Percentiles rank a stretch among this genome's conserved stretches.
Evolutionary conservation across 345 rosid species (phyloP).

Genomic region (Euphorbia pulcherrima): DNA sequence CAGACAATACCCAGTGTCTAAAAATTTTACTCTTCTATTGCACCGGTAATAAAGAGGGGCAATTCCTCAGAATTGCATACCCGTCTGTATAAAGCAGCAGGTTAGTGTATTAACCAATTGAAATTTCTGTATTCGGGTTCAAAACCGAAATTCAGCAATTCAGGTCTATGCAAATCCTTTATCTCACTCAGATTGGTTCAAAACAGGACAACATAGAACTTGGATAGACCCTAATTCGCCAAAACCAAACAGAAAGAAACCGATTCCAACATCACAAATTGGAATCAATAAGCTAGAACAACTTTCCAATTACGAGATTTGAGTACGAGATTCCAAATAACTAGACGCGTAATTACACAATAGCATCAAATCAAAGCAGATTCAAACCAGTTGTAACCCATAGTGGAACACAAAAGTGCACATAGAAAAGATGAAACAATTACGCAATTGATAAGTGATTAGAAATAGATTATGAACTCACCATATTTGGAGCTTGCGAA

Average conservation of each 20-base stretch:
- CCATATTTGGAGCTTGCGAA: slow-evolving; percentile 26
- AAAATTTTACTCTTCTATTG: neutral
- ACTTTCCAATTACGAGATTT: slow-evolving; percentile 1
- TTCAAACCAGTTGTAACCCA: slow-evolving; percentile 21
- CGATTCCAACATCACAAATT: neutral
- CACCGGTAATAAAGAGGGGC: neutral
- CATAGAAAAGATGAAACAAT: neutral
- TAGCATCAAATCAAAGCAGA: slow-evolving; percentile 15
- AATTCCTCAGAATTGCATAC: neutral
- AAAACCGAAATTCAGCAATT: too few species aligned
- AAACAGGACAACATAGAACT: neutral
- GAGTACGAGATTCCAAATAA: neutral
- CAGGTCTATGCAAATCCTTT: neutral
- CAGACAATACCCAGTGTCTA: neutral
- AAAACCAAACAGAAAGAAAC: slow-evolving; percentile 9
- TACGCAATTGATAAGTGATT: neutral
- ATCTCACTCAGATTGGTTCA: too few species aligned
- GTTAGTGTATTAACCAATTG: neutral
- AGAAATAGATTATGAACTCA: slow-evolving; percentile 19
- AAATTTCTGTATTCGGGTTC: too few species aligned
- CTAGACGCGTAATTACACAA: neutral
- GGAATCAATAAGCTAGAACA: neutral
- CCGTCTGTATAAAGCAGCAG: neutral
- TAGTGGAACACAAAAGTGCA: slow-evolving; percentile 9
- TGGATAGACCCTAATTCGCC: neutral